These are phyloP conservation scores for Lolium rigidum DNA, from an alignment of 176 grass and related monocot genomes.

Conservation along the genomic window DNA sequence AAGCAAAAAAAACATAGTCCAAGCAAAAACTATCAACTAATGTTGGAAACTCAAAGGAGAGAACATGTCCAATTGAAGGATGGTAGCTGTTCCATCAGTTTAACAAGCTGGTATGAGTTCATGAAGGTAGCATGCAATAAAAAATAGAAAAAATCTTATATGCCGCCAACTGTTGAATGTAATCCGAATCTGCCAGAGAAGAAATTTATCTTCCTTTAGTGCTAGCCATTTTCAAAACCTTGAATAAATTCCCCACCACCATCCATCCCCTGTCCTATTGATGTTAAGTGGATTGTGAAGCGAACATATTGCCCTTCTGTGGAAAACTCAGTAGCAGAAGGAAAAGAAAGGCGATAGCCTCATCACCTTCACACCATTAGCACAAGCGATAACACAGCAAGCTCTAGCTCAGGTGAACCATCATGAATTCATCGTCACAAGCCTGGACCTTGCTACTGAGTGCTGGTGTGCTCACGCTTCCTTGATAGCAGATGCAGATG, in stretches of 20 bases:
- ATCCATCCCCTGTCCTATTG: neutral
- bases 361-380: neutral
- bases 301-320: neutral
- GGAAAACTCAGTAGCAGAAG: neutral
- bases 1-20: neutral
- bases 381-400: neutral
- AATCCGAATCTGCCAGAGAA: neutral
- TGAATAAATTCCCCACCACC: neutral
- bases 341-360: neutral
- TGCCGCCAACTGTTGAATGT: neutral
- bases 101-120: slow-evolving; percentile 11
- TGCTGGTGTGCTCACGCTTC: neutral
- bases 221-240: no score
- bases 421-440: neutral
- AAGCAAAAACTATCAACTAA: slow-evolving; percentile 18
- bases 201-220: neutral
- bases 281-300: neutral
- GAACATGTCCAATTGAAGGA: neutral
- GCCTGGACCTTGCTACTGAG: neutral
- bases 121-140: neutral
- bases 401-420: neutral
- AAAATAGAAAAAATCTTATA: neutral
- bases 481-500: neutral
- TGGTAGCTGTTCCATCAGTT: neutral
- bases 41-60: slow-evolving; percentile 6